Base-by-base conservation (phyloP, 495 filamentous ascomycete genomes). In the Aspergillus hancockii region DNA sequence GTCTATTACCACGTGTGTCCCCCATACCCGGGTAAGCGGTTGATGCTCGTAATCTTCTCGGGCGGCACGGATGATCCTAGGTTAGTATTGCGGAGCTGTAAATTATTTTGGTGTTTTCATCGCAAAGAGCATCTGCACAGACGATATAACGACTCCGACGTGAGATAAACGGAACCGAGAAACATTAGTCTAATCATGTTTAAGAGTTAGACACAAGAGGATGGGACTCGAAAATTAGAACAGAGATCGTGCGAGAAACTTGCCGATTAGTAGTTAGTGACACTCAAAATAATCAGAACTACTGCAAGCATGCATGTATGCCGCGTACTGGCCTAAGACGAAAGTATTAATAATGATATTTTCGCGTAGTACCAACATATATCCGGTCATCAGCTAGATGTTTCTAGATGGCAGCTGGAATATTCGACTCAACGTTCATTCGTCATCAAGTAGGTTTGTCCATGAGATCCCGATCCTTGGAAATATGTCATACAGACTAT, bases 321-420 rank as follows among this genome's bases (percentile, higher is more conserved):
- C 40, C 40, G 40, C n/a, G 40, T 43, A 43, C n/a, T 43, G 9
- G 10, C 32, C 18, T 18, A n/a, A 3, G n/a, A 43, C 13, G 19
- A 43, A 43, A 43, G 13, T 19, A 43, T 55, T 55, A 13, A 55
- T 10, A 28, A 28, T 28, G 25, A 28, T 28, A n/a, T n/a, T n/a
- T n/a, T n/a, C n/a, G n/a, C n/a, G n/a, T n/a, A n/a, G n/a, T n/a
- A n/a, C n/a, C n/a, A n/a, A n/a, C n/a, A n/a, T n/a, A n/a, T n/a
- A n/a, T n/a, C n/a, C 25, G 25, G 25, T 7, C 18, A 25, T 18
- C 49, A 31, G 49, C 49, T n/a, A 9, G 19, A 60, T 69, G 62
- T 58, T 71, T 71, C 65, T 66, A 68, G 67, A 68, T 65, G 64
- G 63, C 69, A 60, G 66, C 62, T 68, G 67, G 70, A 70, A 71